A percentile compares a stretch with the other conserved stretches of the same genome.
Conservation (phyloP, 768 basidiomycete species). For the Leccinum boreale region DNA sequence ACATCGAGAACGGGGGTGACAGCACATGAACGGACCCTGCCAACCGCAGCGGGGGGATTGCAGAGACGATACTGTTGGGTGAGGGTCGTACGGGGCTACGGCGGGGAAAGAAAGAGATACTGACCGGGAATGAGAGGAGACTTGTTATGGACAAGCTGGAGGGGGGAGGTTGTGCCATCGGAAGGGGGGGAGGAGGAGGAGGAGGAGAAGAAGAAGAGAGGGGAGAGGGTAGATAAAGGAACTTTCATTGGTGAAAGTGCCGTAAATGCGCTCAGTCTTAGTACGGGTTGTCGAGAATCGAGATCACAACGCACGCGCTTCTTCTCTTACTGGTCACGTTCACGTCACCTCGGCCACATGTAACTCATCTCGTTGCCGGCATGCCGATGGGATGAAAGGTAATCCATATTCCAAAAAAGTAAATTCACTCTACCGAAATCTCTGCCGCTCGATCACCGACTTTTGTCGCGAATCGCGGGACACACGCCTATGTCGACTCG, state of each 20-base stretch:
- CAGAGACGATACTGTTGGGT: slow-evolving; percentile 46
- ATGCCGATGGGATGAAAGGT: slow-evolving; percentile 9
- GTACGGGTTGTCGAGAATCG: slow-evolving; percentile 8
- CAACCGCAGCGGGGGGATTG: slow-evolving; percentile 65
- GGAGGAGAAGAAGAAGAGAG: background rate
- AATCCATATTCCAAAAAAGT: slow-evolving; percentile 8
- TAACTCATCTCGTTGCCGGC: slow-evolving; percentile 1
- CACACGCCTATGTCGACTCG: slow-evolving; percentile 63
- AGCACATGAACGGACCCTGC: slow-evolving; percentile 64
- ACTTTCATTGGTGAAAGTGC: slow-evolving; percentile 2
- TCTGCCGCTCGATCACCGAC: slow-evolving; percentile 70
- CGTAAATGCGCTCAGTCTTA: slow-evolving; percentile 3
- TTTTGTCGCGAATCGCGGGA: slow-evolving; percentile 69
- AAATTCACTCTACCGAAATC: slow-evolving; percentile 48
- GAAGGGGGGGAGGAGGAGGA: background rate
- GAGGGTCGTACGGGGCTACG: background rate
- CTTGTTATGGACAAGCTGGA: slow-evolving; percentile 31
- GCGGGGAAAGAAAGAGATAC: background rate
- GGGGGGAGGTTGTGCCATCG: slow-evolving; percentile 30
- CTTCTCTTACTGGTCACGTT: background rate
- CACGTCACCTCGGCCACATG: slow-evolving; percentile 11
- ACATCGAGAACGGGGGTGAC: slow-evolving; percentile 68
- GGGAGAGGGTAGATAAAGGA: slow-evolving; percentile 9
- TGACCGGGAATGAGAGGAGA: slow-evolving; percentile 39
- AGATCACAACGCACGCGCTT: slow-evolving; percentile 9